Percentiles rank a stretch among this genome's conserved stretches.
Conservation (phyloP, 257 asterid genomes). For the Capsicum rhomboideum region DNA sequence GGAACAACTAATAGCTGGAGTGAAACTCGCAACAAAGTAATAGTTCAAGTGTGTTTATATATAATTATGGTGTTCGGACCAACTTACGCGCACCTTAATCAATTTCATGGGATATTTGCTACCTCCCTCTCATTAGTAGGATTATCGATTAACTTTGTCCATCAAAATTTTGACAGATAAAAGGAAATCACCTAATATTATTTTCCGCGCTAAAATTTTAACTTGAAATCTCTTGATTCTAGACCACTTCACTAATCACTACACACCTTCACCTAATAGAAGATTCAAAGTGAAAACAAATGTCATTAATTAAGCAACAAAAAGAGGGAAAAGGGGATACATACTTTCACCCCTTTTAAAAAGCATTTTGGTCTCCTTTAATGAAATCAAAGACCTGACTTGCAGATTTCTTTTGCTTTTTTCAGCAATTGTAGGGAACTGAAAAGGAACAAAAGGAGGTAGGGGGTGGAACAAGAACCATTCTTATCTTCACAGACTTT, state of each 20-base stretch:
- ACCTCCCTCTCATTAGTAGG: too few relatives aligned
- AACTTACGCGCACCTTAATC: too few relatives aligned
- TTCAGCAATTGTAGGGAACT: not conserved
- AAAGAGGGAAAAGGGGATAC: not conserved
- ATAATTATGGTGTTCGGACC: too few relatives aligned
- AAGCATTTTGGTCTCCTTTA: not conserved
- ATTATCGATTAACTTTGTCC: too few relatives aligned
- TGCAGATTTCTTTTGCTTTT: not conserved
- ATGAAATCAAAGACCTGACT: not conserved
- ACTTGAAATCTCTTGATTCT: not conserved
- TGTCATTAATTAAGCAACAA: not conserved
- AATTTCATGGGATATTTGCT: too few relatives aligned
- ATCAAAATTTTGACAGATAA: too few relatives aligned
- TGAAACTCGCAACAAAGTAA: not conserved
- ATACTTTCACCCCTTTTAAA: not conserved
- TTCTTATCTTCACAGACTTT: not conserved
- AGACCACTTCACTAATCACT: not conserved
- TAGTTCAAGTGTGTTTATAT: not conserved
- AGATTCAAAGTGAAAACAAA: not conserved
- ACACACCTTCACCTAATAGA: not conserved
- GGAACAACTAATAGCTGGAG: not conserved
- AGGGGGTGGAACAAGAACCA: not conserved
- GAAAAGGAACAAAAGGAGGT: not conserved
- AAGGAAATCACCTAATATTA: not conserved
- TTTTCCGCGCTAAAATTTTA: not conserved